Base-by-base conservation (phyloP, 495 filamentous ascomycete genomes). In the Penicillium egyptiacum region DNA sequence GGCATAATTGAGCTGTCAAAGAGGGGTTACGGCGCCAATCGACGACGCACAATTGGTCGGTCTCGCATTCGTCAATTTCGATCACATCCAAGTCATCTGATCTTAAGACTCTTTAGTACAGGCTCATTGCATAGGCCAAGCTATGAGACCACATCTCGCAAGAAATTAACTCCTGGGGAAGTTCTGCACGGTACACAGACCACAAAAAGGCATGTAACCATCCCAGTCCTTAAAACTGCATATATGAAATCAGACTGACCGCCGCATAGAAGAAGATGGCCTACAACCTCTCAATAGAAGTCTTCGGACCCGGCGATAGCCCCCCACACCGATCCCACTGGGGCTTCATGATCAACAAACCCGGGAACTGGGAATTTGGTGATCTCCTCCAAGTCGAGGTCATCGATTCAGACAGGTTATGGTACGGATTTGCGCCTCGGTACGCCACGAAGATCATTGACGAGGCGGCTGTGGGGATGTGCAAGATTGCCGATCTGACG, bases 381-480 rank as follows among this genome's bases (percentile, higher is more conserved):
- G 63, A 67, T 44, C 64, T 69, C 11, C 55, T 67, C 23, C 64
- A 69, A 39, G 67, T 69, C 44, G 41, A 57, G 11, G 39, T 62
- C 22, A 56, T 69, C 17, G 61, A 66, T 45, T 16, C 53, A 8
- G 31, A 56, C 19, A 51, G 52, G 19, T 20, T 59, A 3, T 63
- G 57, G 52, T 66, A 58, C 48, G 33, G 53, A 14, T 61, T 57
- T 25, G 49, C 60, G n/a, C 52, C 53, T 5, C 51, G 61, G 12
- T 46, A 44, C n/a, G 44, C 41, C 19, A 56, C 53, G 31, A 48
- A 42, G 12, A 56, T 66, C 20, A 43, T 54, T 31, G 45, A 48
- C 7, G 53, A 50, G 28, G 39, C 46, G 6, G 60, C 60, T 4
- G 49, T 60, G 11, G 64, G 64, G 7, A 44, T 60, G 23, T 45